Conservation (phyloP, 306 rosid species). For the Cucumis melo region DNA sequence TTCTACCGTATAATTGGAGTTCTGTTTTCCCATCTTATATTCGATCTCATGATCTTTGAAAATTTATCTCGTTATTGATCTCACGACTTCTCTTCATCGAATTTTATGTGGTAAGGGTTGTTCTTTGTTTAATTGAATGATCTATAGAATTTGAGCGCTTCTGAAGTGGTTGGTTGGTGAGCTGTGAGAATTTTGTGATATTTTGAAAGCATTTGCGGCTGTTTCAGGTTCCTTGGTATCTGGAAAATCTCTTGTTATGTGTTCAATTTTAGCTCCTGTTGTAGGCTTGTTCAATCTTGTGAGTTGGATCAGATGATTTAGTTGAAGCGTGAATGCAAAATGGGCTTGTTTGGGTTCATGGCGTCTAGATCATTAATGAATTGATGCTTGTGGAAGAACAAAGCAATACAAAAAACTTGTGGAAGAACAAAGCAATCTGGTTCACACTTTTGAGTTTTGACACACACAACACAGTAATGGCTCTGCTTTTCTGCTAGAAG, state of each 20-base stretch:
- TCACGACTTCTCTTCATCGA: not conserved
- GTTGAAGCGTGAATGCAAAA: not conserved
- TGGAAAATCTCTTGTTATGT: not conserved
- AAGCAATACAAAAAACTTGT: not conserved
- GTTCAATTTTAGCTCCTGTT: not conserved
- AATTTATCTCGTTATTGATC: not conserved
- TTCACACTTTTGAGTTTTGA: not conserved
- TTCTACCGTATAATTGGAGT: not conserved
- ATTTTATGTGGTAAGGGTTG: not conserved
- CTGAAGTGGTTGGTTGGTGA: not conserved
- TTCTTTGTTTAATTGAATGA: not conserved
- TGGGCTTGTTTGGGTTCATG: not conserved
- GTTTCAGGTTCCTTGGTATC: not conserved
- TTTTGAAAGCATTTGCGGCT: not conserved
- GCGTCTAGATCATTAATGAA: not conserved
- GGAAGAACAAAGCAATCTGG: not conserved
- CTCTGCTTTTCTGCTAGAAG: not conserved
- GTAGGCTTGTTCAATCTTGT: not conserved
- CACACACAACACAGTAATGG: not conserved
- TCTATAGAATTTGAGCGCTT: not conserved
- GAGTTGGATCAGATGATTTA: not conserved
- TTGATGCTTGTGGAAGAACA: not conserved
- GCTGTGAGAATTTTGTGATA: not conserved
- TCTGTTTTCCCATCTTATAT: not conserved
- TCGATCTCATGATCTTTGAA: not conserved